Base-by-base conservation (phyloP, 495 filamentous ascomycete species). In the Penicillium goetzii region DNA sequence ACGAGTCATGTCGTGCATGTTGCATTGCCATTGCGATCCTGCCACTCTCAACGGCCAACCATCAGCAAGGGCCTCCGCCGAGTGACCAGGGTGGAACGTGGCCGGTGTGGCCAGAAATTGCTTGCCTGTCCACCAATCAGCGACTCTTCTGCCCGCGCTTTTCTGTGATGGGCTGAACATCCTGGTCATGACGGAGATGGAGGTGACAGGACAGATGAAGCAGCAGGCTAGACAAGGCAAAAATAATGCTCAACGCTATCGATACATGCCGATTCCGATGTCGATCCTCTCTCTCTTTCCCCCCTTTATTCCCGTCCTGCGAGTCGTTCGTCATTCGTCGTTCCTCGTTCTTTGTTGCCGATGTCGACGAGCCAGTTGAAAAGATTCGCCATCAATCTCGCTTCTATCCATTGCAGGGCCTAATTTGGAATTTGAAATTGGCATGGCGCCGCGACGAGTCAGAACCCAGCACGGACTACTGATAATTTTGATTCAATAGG, bases 1-100 rank as follows among this genome's bases (percentile, higher is more conserved):
- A 43, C 70, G 70, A 72, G 70, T 72, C 70, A 72, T 72, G 70
- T 63, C 56, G 51, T 68, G 68, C 67, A 72, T 66, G 34, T 65
- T 61, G 25, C 45, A 59, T 61, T 28, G n/a, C n/a, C n/a, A n/a
- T n/a, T 23, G 19, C 54, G 62, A 55, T 59, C 64, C 34, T 55
- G 45, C 56, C 56, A 19, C 45, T 60, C 34, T 33, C 59, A 67
- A 69, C 59, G 63, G 54, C 58, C 62, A 66, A 56, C 58, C 58
- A 63, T 57, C 33, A 38, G 32, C 36, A 26, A 60, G 51, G 32
- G 34, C 14, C 56, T n/a, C 9, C 47, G 34, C 36, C 49, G 26
- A 52, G 25, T 34, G 40, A 56, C 50, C 51, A 64, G 61, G 55
- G 56, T 63, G 55, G 59, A 66, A 66, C 64, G 64, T 66, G 64